phyloP scores from a whole-genome alignment of 768 basidiomycete genomes.

The Trametes sanguinea region DNA sequence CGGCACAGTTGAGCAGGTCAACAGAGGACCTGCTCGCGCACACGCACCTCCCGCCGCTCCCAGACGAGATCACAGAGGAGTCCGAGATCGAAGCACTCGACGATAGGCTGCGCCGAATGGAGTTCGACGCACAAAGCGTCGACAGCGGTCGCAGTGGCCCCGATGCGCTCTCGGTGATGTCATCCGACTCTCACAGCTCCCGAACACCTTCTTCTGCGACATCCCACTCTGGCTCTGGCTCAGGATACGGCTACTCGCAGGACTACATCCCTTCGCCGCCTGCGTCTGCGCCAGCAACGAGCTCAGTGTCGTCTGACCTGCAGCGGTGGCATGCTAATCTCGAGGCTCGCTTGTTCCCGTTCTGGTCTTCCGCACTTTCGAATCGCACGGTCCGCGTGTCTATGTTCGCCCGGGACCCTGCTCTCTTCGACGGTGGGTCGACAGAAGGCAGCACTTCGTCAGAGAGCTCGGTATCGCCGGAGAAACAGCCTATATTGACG shows the following conservation, averaged over 20 bases:
- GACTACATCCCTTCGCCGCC: not conserved
- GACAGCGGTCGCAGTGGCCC: slow-evolving; percentile 8
- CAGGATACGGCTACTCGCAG: slow-evolving; percentile 6
- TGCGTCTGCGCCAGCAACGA: not conserved
- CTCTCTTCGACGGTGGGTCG: slow-evolving; percentile 4
- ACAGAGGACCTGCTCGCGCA: slow-evolving; percentile 52
- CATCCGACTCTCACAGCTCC: slow-evolving; percentile 11
- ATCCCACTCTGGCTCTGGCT: slow-evolving; percentile 1
- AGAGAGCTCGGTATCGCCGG: slow-evolving; percentile 23
- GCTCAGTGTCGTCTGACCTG: slow-evolving; percentile 34
- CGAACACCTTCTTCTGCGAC: slow-evolving; percentile 18
- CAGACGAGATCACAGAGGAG: slow-evolving; percentile 61
- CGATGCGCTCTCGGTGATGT: slow-evolving; percentile 8
- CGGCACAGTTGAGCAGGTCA: slow-evolving; percentile 30
- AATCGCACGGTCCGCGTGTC: slow-evolving; percentile 62
- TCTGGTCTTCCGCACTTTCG: slow-evolving; percentile 76
- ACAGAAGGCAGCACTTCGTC: slow-evolving; percentile 31
- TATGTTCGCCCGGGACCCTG: slow-evolving; percentile 51
- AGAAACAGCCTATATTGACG: slow-evolving; percentile 49
- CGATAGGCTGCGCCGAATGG: slow-evolving; percentile 45
- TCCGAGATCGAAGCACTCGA: slow-evolving; percentile 59
- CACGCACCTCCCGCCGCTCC: slow-evolving; percentile 55
- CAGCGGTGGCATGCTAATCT: slow-evolving; percentile 72
- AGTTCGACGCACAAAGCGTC: slow-evolving; percentile 27
- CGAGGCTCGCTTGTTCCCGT: slow-evolving; percentile 71